Base-by-base conservation (phyloP, 805 yeast genomes). In the Cyberlindnera japonica region DNA sequence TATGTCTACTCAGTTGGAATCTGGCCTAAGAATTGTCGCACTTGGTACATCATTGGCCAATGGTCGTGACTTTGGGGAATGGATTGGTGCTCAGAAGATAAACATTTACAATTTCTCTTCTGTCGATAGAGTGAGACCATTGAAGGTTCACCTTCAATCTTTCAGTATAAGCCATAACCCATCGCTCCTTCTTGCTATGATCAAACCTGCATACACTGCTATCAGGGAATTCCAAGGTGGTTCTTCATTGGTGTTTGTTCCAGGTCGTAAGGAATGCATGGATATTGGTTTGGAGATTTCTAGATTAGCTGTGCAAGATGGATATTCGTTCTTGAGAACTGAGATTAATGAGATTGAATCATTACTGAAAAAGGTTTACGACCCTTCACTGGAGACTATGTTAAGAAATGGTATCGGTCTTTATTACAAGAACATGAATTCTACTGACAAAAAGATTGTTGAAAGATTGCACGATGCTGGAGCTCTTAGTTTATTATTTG, bases 1-100 rank as follows among this genome's bases (percentile, higher is more conserved):
- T 46, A 76, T 89, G 58, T 67, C 80, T 0, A 69, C 75, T 2
- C 93, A 86, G 49, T 55, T 81, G n/a, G 83, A 80, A 24, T 67
- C 63, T 3, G 57, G 67, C 1, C 48, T 77, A 6, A 64, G 98
- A 48, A 59, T 89, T 19, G 74, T 91, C n/a, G 90, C 78, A 0
- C 63, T 91, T 18, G 70, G 85, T 1, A 69, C 78, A 1, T 77
- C 95, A 2, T 58, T 91, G 28, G 78, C 93, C 0, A 84, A 81
- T 54, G 85, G 83, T 3, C 70, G 77, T 37, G 96, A 87, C 48
- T 62, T 90, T 43, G 91, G 85, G 1, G 86, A 82, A 39, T 93
- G 98, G 96, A 61, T 93, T 21, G 95, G 93, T 2, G 81, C 83
- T 19, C 51, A 71, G 1, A 81, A 78, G 51, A 65, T 61, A 16